These are phyloP conservation scores for Taxawa tesnikishii DNA, from an alignment of 2,329 filamentous ascomycete genomes.

Conservation along the genomic window DNA sequence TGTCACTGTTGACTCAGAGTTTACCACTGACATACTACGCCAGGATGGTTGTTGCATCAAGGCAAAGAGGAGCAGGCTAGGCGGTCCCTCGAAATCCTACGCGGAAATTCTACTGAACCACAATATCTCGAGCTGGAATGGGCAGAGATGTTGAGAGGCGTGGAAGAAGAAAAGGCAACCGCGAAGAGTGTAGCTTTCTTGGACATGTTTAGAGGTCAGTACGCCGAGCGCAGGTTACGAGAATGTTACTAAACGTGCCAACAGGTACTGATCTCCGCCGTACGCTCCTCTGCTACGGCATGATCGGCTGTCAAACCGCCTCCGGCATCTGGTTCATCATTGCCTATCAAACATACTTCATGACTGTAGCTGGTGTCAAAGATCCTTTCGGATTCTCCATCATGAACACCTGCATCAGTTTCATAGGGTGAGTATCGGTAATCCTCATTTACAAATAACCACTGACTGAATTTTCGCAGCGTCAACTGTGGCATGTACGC, in stretches of 20 bases:
- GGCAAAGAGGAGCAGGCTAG: constrained; percentile 2
- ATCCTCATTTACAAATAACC: too few species aligned
- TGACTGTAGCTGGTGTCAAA: constrained; percentile 36
- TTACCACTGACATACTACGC: constrained; percentile 13
- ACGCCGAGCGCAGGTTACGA: too few species aligned
- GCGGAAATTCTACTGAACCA: neutral
- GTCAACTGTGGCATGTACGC: constrained; percentile 41
- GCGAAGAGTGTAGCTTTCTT: constrained; percentile 16
- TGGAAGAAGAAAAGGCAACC: constrained; percentile 18
- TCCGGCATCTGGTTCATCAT: constrained; percentile 22
- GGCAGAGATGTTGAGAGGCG: constrained; percentile 17
- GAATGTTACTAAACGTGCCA: constrained; percentile 1
- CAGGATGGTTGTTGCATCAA: constrained; percentile 25
- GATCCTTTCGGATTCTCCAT: constrained; percentile 39
- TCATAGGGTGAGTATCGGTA: too few species aligned
- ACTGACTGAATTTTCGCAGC: too few species aligned
- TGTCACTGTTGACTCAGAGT: neutral
- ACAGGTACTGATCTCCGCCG: constrained; percentile 25
- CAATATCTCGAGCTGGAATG: constrained; percentile 4
- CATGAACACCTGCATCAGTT: constrained; percentile 40
- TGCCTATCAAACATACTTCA: constrained; percentile 46
- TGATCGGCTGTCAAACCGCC: constrained; percentile 19
- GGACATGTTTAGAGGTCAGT: constrained; percentile 20
- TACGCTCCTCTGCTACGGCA: constrained; percentile 18
- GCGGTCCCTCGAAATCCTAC: constrained; percentile 2